phyloP scores from a whole-genome alignment of 768 basidiomycete species.

The Pulveroboletus sp. region DNA sequence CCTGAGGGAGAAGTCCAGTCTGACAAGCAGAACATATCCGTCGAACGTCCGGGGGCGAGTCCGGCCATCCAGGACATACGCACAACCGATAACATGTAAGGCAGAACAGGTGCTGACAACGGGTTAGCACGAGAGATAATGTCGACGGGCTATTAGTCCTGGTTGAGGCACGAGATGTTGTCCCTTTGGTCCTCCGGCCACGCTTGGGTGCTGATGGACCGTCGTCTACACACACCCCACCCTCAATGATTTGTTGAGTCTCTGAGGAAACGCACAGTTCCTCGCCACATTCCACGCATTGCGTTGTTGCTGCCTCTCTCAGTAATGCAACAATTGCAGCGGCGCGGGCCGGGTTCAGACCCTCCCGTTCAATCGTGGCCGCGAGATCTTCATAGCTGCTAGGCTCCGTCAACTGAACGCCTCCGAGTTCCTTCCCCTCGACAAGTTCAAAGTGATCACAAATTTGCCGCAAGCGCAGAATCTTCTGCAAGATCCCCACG shows the following conservation, averaged over 20 bases:
- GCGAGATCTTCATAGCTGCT: slow-evolving; percentile 73
- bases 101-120: slow-evolving; percentile 95
- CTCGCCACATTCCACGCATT: slow-evolving; percentile 81
- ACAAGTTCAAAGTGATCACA: slow-evolving; percentile 95
- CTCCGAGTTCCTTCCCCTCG: slow-evolving; percentile 56
- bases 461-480: slow-evolving; percentile 92
- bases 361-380: slow-evolving; percentile 69
- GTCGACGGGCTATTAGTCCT: slow-evolving; percentile 67
- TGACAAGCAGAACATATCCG: slow-evolving; percentile 79
- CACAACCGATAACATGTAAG: slow-evolving; percentile 73
- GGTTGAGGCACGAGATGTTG: slow-evolving; percentile 62
- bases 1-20: slow-evolving; percentile 55
- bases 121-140: slow-evolving; percentile 71
- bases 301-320: slow-evolving; percentile 80
- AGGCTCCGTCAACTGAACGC: slow-evolving; percentile 43
- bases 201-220: slow-evolving; percentile 46
- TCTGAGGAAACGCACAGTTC: slow-evolving; percentile 62
- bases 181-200: slow-evolving; percentile 50
- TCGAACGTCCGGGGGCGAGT: slow-evolving; percentile 49
- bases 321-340: slow-evolving; percentile 80
- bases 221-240: slow-evolving; percentile 47
- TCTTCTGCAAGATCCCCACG: slow-evolving; percentile 94
- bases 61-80: slow-evolving; percentile 81
- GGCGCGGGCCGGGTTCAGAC: slow-evolving; percentile 70
- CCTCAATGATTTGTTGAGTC: slow-evolving; percentile 33